Base-by-base conservation (phyloP, 2,329 filamentous ascomycete genomes). In the Fusarium cyanostomum region DNA sequence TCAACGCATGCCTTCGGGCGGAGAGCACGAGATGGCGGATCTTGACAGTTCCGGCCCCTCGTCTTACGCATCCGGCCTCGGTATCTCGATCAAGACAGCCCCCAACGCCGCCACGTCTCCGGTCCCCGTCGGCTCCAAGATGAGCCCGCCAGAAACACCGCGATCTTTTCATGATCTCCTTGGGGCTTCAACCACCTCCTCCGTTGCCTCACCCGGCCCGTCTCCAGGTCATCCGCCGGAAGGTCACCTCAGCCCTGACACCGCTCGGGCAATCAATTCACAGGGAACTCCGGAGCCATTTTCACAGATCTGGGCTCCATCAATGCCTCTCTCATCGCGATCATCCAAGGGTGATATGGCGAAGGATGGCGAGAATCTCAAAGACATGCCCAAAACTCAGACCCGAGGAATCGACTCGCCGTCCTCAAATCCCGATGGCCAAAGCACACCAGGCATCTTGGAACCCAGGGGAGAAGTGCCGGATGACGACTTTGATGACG, bases 401-500 rank as follows among this genome's bases (percentile, higher is more conserved):
- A n/a, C 54, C 1, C 52, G 53, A 12, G 53, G 51, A 27, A 13
- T 54, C 2, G 27, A 11, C 21, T 54, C 50, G n/a, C 39, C 49
- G 12, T 39, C 33, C 28, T 59, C 48, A 13, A 38, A 15, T 37
- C 21, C 16, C 26, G 62, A 41, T n/a, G 50, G 31, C 1, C 41
- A 26, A 4, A 50, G 15, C 11, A 46, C 56, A 12, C 62, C 58
- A 2, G 59, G 56, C 18, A 55, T 59, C 35, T 46, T 67, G 7
- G 56, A 54, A 5, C 61, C 63, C 2, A 59, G 63, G 15, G 46
- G 51, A 7, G 66, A 70, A 10, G 39, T 38, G 3, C 38, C 60
- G 39, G 59, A 66, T 26, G 69, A 71, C 15, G 67, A 71, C 7
- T 70, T 59, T 56, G 69, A 71, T 18, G 73, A 76, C 43, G 71